Base-by-base conservation (phyloP, 768 basidiomycete genomes). In the Mycena vulgaris region DNA sequence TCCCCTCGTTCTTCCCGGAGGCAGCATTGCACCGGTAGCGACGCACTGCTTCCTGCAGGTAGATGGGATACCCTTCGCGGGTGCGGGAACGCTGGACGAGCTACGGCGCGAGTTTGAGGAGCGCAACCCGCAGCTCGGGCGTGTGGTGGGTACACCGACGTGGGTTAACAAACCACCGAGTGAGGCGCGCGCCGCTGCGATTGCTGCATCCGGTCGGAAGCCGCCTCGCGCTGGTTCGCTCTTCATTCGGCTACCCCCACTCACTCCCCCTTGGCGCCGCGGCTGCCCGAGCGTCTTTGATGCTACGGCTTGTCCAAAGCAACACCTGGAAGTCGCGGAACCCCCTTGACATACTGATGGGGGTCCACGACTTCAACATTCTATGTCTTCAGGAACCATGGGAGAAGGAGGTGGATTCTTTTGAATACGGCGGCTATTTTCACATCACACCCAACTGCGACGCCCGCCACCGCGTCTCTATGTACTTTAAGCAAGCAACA, bases 301-400 rank as follows among this genome's bases (percentile, higher is more conserved):
- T 63, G 64, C 40, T 57, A 2, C n/a, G 13, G 4, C 14, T 57
- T 4, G 55, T 57, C 5, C 64, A 57, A 23, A 49, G 8, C 47
- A 66, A 66, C 8, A 21, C 48, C 2, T 58, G 65, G 56, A 58
- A 57, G 48, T 58, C 47, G 45, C 11, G 40, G 2, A 47, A 64
- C 23, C 63, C 63, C 8, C 9, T 64, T 52, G 63, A 64, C 25
- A 42, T 64, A 16, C 63, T 64, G 8, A 51, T 47, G 40, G 63
- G 52, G 9, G 48, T 23, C 6, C 16, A 56, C 37, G 30, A 45
- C 42, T 64, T 64, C 30, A 51, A 64, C 52, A 64, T 64, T 17
- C 27, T 64, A 4, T 64, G 51, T 37, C n/a, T 45, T 16, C 49
- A 63, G 40, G 63, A 55, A 23, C 49, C 63, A 11, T 45, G 42